A percentile compares a stretch with the other conserved stretches of the same genome.
phyloP scores from a whole-genome alignment of 2,329 filamentous ascomycete genomes.

The Stemphylium beticola region DNA sequence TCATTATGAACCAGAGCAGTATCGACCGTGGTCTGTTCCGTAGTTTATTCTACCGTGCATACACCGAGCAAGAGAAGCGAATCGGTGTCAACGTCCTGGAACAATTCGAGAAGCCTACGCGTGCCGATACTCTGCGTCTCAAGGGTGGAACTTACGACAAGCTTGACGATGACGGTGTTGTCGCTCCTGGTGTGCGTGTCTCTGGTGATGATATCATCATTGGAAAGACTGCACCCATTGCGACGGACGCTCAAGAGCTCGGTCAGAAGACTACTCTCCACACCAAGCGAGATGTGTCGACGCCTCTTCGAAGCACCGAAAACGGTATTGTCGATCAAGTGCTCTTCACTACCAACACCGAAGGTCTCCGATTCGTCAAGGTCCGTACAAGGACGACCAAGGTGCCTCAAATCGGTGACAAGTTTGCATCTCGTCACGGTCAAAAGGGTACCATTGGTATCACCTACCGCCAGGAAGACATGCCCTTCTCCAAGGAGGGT shows the following conservation, averaged over 20 bases:
- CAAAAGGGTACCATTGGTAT: slow-evolving; percentile 99
- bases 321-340: slow-evolving; percentile 96
- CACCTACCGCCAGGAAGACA: slow-evolving; percentile 96
- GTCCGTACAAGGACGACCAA: slow-evolving; percentile 97
- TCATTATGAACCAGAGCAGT: slow-evolving; percentile 99
- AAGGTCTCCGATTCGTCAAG: slow-evolving; percentile 95
- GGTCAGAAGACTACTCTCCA: slow-evolving; percentile 90
- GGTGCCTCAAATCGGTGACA: slow-evolving; percentile 97
- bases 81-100: slow-evolving; percentile 93
- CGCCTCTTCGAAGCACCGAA: slow-evolving; percentile 91
- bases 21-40: slow-evolving; percentile 97
- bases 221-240: slow-evolving; percentile 95
- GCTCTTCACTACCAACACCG: slow-evolving; percentile 89
- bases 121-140: slow-evolving; percentile 84
- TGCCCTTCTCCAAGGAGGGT: slow-evolving; percentile 95
- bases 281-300: slow-evolving; percentile 93
- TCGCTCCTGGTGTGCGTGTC: slow-evolving; percentile 90
- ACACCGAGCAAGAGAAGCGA: slow-evolving; percentile 96
- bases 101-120: slow-evolving; percentile 92
- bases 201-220: slow-evolving; percentile 99
- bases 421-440: slow-evolving; percentile 98
- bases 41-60: slow-evolving; percentile 96
- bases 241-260: slow-evolving; percentile 89
- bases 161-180: slow-evolving; percentile 93
- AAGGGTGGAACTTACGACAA: slow-evolving; percentile 98